Percentiles rank a stretch among this genome's conserved stretches.
Evolutionary conservation across 2,329 filamentous ascomycete genomes (phyloP).

Genomic region (Apiospora koreana): DNA sequence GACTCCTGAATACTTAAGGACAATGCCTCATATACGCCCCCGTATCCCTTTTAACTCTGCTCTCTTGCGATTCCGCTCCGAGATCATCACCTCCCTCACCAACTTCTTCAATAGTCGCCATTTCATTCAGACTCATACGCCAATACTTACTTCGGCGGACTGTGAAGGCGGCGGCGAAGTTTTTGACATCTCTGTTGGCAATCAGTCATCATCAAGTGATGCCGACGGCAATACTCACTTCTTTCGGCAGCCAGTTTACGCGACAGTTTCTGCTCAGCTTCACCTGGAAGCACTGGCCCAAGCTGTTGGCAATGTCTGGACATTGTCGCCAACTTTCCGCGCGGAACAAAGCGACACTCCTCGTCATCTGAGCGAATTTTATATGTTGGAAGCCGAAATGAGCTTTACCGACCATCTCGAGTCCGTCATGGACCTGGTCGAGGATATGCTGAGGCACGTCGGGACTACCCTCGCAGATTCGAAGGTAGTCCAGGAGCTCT

Average conservation of each 20-base stretch:
- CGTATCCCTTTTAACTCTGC: constrained; percentile 80
- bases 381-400: constrained; percentile 95
- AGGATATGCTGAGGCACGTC: constrained; percentile 70
- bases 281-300: constrained; percentile 92
- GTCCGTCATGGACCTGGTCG: constrained; percentile 76
- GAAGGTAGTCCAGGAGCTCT: constrained; percentile 48
- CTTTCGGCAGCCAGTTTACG: constrained; percentile 86
- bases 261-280: constrained; percentile 92
- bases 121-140: constrained; percentile 85
- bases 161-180: constrained; percentile 97
- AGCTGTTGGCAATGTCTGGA: constrained; percentile 88
- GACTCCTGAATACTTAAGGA: constrained; percentile 82
- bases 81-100: constrained; percentile 71
- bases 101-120: constrained; percentile 72
- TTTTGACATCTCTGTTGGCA: constrained; percentile 63
- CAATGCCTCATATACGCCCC: constrained; percentile 82
- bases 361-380: constrained; percentile 94
- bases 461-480: constrained; percentile 40
- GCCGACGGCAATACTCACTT: constrained; percentile 55
- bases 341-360: constrained; percentile 93
- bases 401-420: constrained; percentile 73
- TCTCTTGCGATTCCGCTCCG: constrained; percentile 79
- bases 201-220: constrained; percentile 31
- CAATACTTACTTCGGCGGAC: constrained; percentile 93
- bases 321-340: constrained; percentile 88